phyloP scores from a whole-genome alignment of 2,329 filamentous ascomycete genomes.

The Verticillium longisporum region DNA sequence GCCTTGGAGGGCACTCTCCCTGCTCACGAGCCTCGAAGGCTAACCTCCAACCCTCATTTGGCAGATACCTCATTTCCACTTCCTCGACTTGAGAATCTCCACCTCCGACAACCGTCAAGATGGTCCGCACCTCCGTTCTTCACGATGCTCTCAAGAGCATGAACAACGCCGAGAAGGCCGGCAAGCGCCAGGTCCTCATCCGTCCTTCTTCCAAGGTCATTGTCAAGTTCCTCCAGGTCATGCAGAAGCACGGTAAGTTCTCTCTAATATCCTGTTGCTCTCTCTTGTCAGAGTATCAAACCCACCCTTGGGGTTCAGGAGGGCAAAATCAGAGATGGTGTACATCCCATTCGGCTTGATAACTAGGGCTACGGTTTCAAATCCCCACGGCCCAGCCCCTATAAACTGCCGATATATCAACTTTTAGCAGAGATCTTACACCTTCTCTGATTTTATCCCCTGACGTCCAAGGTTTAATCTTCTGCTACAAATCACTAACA shows the following conservation, averaged over 20 bases:
- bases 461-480: constrained; percentile 93
- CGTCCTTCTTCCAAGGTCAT: constrained; percentile 99
- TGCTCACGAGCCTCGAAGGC: constrained; percentile 56
- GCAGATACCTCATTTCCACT: constrained; percentile 60
- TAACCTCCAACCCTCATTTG: constrained; percentile 39
- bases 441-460: constrained; percentile 64
- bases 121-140: constrained; percentile 99
- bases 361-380: constrained; percentile 96
- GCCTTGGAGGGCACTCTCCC: constrained; percentile 61
- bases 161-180: constrained; percentile 99
- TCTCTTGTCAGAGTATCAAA: background rate
- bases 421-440: constrained; percentile 86
- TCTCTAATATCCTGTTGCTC: too few species aligned
- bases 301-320: background rate
- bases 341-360: constrained; percentile 78
- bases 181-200: constrained; percentile 99
- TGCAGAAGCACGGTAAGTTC: constrained; percentile 96
- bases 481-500: constrained; percentile 72
- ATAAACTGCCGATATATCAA: constrained; percentile 99
- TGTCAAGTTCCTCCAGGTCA: constrained; percentile 97
- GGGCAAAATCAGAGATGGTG: background rate
- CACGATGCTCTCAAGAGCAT: constrained; percentile 99
- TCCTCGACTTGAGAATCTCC: constrained; percentile 74
- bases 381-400: constrained; percentile 86
- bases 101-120: constrained; percentile 60